A percentile compares a stretch with the other conserved stretches of the same genome.
Conservation (phyloP, 2,329 filamentous ascomycete genomes). For the Fusarium nygamai region DNA sequence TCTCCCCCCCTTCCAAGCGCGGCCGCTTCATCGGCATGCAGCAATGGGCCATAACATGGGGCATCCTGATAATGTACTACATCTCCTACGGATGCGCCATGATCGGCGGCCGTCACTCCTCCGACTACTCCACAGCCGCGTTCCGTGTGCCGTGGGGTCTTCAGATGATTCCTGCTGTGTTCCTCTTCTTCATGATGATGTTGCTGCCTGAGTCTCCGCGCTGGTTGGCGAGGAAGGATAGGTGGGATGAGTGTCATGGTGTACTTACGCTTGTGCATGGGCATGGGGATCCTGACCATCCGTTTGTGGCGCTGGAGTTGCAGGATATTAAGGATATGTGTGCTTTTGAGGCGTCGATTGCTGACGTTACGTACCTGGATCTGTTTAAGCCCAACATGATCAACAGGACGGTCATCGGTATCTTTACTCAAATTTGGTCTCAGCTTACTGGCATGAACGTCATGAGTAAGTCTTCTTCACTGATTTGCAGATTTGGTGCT, state of each 20-base stretch:
- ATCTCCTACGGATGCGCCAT: conserved; percentile 73
- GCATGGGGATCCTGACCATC: conserved; percentile 70
- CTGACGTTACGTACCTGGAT: conserved; percentile 76
- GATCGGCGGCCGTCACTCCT: conserved; percentile 53
- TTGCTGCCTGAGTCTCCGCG: conserved; percentile 64
- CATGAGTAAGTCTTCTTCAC: conserved; percentile 57
- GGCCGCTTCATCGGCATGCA: conserved; percentile 61
- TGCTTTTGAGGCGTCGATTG: conserved; percentile 76
- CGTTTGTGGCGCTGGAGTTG: conserved; percentile 74
- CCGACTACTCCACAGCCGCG: conserved; percentile 64
- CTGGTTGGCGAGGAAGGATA: conserved; percentile 75
- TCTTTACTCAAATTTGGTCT: conserved; percentile 66
- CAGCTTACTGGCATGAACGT: conserved; percentile 67
- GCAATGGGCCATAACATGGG: conserved; percentile 78
- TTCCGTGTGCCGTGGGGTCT: conserved; percentile 72
- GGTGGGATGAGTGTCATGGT: conserved; percentile 67
- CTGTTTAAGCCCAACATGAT: conserved; percentile 75
- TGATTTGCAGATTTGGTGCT: neutral
- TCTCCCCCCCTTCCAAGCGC: conserved; percentile 64
- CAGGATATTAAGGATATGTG: conserved; percentile 78
- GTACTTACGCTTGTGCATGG: conserved; percentile 69
- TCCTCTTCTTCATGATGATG: conserved; percentile 69
- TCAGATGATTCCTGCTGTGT: conserved; percentile 66
- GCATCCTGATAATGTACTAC: conserved; percentile 73
- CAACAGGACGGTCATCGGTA: conserved; percentile 61